Percentiles rank a stretch among this genome's conserved stretches.
phyloP scores from a whole-genome alignment of 2,329 filamentous ascomycete genomes.

The Dothiorella sarmentorum region DNA sequence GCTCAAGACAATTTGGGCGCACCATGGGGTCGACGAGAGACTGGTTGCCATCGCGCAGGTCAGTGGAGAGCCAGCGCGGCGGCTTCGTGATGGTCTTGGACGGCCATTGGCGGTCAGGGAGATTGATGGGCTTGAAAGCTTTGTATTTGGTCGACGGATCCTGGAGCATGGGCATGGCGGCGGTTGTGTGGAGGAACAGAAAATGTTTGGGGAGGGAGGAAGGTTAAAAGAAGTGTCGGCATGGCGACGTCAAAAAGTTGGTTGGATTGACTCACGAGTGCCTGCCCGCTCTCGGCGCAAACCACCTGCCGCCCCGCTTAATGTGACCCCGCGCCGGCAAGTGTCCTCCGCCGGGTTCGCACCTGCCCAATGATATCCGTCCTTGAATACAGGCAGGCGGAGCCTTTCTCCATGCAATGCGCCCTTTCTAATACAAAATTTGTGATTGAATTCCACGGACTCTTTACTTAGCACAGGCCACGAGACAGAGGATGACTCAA shows the following conservation, averaged over 20 bases:
- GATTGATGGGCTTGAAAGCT: constrained; percentile 62
- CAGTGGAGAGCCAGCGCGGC: constrained; percentile 85
- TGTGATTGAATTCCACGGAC: no score
- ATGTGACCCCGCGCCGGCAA: constrained; percentile 8
- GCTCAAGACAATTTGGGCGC: constrained; percentile 29
- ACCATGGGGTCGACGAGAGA: constrained; percentile 91
- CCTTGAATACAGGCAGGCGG: not conserved
- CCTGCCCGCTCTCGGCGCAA: not conserved
- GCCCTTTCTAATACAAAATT: not conserved
- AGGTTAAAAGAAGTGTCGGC: constrained; percentile 3
- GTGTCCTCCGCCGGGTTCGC: not conserved
- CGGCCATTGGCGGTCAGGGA: constrained; percentile 78
- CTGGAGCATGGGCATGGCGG: constrained; percentile 56
- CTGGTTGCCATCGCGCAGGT: constrained; percentile 91
- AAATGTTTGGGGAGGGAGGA: constrained; percentile 1
- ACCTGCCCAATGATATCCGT: not conserved
- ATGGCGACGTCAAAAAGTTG: constrained; percentile 12
- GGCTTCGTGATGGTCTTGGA: constrained; percentile 77
- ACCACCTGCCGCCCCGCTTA: constrained; percentile 4
- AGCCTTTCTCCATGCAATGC: not conserved
- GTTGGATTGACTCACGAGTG: constrained; percentile 15
- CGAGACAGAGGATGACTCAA: not conserved
- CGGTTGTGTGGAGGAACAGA: not conserved
- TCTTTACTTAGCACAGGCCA: not conserved
- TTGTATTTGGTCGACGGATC: constrained; percentile 76